phyloP scores from a whole-genome alignment of 495 filamentous ascomycete genomes.

The Penicillium maclennaniae region DNA sequence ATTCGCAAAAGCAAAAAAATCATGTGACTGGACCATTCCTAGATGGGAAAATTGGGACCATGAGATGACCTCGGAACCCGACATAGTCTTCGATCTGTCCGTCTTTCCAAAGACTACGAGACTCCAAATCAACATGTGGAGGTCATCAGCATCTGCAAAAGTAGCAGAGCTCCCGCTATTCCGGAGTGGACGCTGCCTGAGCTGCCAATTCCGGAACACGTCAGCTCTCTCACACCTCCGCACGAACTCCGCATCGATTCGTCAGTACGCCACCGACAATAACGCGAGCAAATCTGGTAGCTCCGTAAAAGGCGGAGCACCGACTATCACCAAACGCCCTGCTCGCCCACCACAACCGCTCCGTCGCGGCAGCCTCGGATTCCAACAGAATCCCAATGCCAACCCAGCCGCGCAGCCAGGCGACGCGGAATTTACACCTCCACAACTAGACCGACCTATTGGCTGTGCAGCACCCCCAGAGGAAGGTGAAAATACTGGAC shows the following conservation, averaged over 20 bases:
- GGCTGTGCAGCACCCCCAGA: constrained; percentile 69
- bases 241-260: constrained; percentile 22
- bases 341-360: constrained; percentile 1
- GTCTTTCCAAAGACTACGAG: background rate
- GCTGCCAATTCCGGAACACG: constrained; percentile 38
- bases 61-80: background rate
- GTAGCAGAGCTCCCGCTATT: constrained; percentile 25
- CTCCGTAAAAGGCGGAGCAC: constrained; percentile 1
- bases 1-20: background rate
- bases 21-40: constrained; percentile 5
- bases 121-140: constrained; percentile 32
- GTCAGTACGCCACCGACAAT: constrained; percentile 32
- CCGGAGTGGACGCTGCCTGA: constrained; percentile 33
- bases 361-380: constrained; percentile 18
- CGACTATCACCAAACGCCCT: background rate
- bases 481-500: constrained; percentile 74
- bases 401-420: constrained; percentile 33
- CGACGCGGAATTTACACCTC: constrained; percentile 61
- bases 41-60: constrained; percentile 5
- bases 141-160: constrained; percentile 15
- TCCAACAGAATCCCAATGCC: constrained; percentile 32
- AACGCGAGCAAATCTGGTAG: constrained; percentile 3
- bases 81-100: background rate
- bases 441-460: constrained; percentile 71
- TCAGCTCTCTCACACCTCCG: constrained; percentile 17